phyloP scores from a whole-genome alignment of 2,329 filamentous ascomycete genomes.

The Nigrospora osmanthi region DNA sequence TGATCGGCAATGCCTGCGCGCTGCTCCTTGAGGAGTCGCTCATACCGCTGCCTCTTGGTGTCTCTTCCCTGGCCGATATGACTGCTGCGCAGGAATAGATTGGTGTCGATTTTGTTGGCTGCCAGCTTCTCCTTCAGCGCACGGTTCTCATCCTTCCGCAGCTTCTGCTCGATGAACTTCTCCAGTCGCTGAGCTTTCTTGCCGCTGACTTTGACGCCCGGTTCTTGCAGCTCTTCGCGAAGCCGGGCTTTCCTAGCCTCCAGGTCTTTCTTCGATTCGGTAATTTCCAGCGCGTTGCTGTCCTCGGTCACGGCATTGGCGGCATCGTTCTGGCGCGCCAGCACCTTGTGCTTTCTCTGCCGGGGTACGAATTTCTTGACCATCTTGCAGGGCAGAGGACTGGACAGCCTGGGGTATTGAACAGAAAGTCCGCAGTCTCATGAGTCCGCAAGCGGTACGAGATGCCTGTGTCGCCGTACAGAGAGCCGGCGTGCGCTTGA shows the following conservation, averaged over 20 bases:
- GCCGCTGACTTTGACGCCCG: slow-evolving; percentile 48
- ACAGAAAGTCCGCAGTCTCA: no score
- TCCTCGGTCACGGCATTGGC: slow-evolving; percentile 31
- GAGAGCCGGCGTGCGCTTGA: no score
- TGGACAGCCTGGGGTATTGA: no score
- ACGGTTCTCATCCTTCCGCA: slow-evolving; percentile 88
- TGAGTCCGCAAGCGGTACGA: no score
- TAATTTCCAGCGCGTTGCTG: slow-evolving; percentile 46
- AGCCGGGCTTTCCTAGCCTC: slow-evolving; percentile 48
- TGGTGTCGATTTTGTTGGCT: slow-evolving; percentile 72
- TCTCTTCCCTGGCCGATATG: slow-evolving; percentile 66
- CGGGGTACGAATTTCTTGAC: slow-evolving; percentile 52
- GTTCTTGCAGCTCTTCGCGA: slow-evolving; percentile 43
- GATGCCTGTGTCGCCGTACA: no score
- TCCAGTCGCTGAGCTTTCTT: slow-evolving; percentile 62
- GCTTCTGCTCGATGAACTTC: slow-evolving; percentile 77
- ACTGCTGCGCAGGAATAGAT: slow-evolving; percentile 68
- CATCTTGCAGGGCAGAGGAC: slow-evolving; percentile 25
- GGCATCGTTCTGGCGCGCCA: slow-evolving; percentile 44
- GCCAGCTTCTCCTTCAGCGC: slow-evolving; percentile 79
- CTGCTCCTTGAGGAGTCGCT: slow-evolving; percentile 55
- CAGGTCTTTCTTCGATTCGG: slow-evolving; percentile 35
- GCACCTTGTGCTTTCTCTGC: slow-evolving; percentile 60
- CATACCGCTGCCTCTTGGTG: slow-evolving; percentile 62
- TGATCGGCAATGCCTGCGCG: slow-evolving; percentile 55